These are phyloP conservation scores for Penicillium rolfsii DNA, from an alignment of 2,329 filamentous ascomycete species.

Conservation along the genomic window DNA sequence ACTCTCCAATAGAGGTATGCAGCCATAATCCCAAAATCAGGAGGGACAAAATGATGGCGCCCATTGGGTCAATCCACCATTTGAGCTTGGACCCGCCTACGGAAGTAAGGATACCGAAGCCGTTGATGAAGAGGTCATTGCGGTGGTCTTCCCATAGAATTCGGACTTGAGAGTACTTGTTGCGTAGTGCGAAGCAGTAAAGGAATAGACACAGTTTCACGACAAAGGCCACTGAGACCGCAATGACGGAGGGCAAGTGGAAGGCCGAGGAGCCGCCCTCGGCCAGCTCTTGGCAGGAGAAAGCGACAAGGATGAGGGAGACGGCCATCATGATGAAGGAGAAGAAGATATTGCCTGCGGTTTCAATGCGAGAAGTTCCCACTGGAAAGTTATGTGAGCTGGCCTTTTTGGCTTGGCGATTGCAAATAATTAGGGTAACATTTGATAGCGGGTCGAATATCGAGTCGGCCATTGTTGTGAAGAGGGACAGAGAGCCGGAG, in stretches of 20 bases:
- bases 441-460: background rate
- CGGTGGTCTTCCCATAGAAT: constrained; percentile 13
- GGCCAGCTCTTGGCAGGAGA: background rate
- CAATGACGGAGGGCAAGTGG: background rate
- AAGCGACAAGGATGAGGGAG: background rate
- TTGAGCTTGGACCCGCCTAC: constrained; percentile 10
- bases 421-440: background rate
- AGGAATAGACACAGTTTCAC: background rate
- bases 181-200: constrained; percentile 4
- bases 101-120: constrained; percentile 11
- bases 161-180: constrained; percentile 6
- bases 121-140: constrained; percentile 10
- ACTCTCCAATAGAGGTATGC: background rate
- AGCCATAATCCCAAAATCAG: background rate
- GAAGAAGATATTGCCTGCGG: background rate
- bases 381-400: background rate
- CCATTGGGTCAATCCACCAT: constrained; percentile 13
- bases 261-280: background rate
- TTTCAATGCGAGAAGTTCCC: background rate
- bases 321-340: background rate
- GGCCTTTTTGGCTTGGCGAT: background rate
- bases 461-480: constrained; percentile 1
- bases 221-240: background rate
- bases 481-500: background rate
- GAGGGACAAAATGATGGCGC: constrained; percentile 7